Percentiles rank a stretch among this genome's conserved stretches.
phyloP scores from a whole-genome alignment of 352 stramenopile genomes.

The Pythium rishiriense region DNA sequence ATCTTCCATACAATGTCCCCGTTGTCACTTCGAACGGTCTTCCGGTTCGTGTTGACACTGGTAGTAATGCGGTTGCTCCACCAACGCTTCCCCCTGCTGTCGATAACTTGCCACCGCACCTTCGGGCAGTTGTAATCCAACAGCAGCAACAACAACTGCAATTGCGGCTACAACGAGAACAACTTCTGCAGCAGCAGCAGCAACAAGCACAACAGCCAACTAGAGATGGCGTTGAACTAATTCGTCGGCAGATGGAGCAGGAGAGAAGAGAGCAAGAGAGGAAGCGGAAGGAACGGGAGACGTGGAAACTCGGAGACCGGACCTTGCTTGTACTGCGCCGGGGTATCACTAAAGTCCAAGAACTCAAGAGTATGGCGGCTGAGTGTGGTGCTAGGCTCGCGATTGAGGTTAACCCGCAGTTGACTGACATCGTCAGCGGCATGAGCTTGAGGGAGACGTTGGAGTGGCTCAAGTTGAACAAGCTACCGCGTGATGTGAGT shows the following conservation, averaged over 20 bases:
- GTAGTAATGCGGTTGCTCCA: not conserved
- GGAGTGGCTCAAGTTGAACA: conserved; percentile 65
- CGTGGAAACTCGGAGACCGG: conserved; percentile 56
- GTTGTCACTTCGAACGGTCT: not conserved
- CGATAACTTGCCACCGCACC: conserved; percentile 27
- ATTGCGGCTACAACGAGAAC: not conserved
- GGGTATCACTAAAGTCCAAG: conserved; percentile 69
- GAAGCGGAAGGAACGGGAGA: conserved; percentile 38
- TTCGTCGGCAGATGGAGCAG: conserved; percentile 19
- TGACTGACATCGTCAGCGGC: conserved; percentile 78
- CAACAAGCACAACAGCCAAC: conserved; percentile 1
- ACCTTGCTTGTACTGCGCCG: conserved; percentile 69
- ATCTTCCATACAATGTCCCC: conserved; percentile 15
- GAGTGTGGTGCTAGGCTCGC: conserved; percentile 61
- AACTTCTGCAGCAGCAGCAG: conserved; percentile 2
- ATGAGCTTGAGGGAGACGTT: conserved; percentile 64
- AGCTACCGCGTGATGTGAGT: conserved; percentile 69
- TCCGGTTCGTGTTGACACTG: conserved; percentile 3
- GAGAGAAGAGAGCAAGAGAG: conserved; percentile 28
- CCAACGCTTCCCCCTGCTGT: not conserved
- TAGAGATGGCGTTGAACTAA: not conserved
- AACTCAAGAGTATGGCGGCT: conserved; percentile 62
- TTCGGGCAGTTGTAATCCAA: conserved; percentile 23
- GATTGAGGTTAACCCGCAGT: conserved; percentile 75
- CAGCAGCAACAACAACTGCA: conserved; percentile 29